Percentiles rank a stretch among this genome's conserved stretches.
Conservation (phyloP, 139 green algal genomes). For the Gonium pectorale region DNA sequence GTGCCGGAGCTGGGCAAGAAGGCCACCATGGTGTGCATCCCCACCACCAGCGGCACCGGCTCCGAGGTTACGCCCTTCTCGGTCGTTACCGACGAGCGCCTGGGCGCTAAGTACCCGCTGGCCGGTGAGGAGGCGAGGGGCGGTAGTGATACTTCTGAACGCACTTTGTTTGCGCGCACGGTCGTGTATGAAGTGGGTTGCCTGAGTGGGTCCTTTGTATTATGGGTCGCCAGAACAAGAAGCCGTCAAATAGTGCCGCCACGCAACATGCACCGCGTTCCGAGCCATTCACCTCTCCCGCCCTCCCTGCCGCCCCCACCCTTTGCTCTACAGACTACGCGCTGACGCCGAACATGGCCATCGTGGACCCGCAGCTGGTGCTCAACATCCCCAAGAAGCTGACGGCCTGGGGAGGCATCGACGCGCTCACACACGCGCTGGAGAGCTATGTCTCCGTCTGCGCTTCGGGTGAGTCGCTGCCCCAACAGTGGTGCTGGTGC, state of each 20-base stretch:
- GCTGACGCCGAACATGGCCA: conserved; percentile 67
- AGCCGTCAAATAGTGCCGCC: too few relatives aligned
- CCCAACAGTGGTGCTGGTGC: not conserved
- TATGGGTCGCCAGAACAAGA: too few relatives aligned
- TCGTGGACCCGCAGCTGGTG: conserved; percentile 63
- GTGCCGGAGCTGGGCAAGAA: conserved; percentile 63
- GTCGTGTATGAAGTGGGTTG: not conserved
- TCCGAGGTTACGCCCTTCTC: conserved; percentile 80
- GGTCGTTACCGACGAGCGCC: conserved; percentile 74
- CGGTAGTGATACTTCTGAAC: not conserved
- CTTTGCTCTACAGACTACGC: conserved; percentile 62
- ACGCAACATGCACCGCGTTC: too few relatives aligned
- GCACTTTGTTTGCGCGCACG: not conserved
- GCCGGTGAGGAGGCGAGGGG: conserved; percentile 14
- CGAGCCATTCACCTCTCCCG: too few relatives aligned
- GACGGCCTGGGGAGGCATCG: conserved; percentile 76
- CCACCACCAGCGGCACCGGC: conserved; percentile 78
- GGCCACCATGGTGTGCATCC: conserved; percentile 68
- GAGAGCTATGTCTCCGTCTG: conserved; percentile 77
- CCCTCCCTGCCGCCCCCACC: too few relatives aligned
- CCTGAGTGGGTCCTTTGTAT: too few relatives aligned
- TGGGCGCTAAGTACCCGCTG: conserved; percentile 73
- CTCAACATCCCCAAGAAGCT: conserved; percentile 73
- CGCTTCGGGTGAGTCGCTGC: conserved; percentile 51
- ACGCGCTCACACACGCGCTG: conserved; percentile 78